Percentiles rank a stretch among this genome's conserved stretches.
phyloP scores from a whole-genome alignment of 2,329 filamentous ascomycete genomes.

The Orbilia ellipsospora region DNA sequence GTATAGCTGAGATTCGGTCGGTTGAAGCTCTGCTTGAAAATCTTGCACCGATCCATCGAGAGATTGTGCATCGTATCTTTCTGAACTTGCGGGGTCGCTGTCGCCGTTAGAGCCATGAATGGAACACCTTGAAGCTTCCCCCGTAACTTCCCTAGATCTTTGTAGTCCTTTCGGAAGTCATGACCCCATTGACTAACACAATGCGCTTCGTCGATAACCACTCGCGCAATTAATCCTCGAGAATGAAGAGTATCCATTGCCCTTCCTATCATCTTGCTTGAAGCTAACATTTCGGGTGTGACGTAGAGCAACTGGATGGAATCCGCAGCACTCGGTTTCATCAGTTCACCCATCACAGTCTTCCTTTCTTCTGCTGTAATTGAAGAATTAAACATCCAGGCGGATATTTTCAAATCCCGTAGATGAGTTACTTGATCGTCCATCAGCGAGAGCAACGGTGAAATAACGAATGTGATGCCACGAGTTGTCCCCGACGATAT shows the following conservation, averaged over 20 bases:
- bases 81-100: slow-evolving; percentile 92
- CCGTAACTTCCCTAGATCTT: slow-evolving; percentile 80
- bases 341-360: slow-evolving; percentile 74
- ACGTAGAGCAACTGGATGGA: slow-evolving; percentile 90
- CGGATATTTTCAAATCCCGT: slow-evolving; percentile 77
- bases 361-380: slow-evolving; percentile 72
- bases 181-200: slow-evolving; percentile 99
- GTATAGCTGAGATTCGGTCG: slow-evolving; percentile 94
- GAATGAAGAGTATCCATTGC: slow-evolving; percentile 75
- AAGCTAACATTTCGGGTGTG: slow-evolving; percentile 95
- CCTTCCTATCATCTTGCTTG: slow-evolving; percentile 76
- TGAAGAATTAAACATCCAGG: slow-evolving; percentile 83
- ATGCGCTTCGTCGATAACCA: slow-evolving; percentile 99
- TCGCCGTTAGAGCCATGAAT: slow-evolving; percentile 94
- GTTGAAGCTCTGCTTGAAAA: slow-evolving; percentile 95
- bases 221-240: slow-evolving; percentile 79
- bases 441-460: slow-evolving; percentile 93
- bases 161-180: slow-evolving; percentile 97
- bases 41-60: slow-evolving; percentile 79
- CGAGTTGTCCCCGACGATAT: slow-evolving; percentile 81
- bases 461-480: slow-evolving; percentile 94
- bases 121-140: slow-evolving; percentile 80
- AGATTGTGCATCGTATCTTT: slow-evolving; percentile 91
- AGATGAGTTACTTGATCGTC: slow-evolving; percentile 93
- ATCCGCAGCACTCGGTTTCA: slow-evolving; percentile 74